These are phyloP conservation scores for Penicillium cosmopolitanum DNA, from an alignment of 495 filamentous ascomycete species.

Conservation along the genomic window DNA sequence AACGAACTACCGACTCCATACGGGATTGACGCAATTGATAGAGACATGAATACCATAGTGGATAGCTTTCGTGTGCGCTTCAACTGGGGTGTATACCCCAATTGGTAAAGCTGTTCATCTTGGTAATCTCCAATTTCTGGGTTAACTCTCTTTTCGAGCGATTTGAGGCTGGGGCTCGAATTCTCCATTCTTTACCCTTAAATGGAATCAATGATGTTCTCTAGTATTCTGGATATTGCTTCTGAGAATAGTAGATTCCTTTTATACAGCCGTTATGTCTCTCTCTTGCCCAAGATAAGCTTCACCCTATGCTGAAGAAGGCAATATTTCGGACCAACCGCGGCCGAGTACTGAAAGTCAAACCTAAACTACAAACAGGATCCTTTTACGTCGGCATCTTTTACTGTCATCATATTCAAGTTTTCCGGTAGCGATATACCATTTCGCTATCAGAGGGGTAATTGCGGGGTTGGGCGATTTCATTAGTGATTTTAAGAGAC, in stretches of 20 bases:
- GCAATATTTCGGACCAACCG: background rate
- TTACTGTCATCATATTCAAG: too few species aligned
- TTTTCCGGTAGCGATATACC: too few species aligned
- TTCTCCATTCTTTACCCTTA: background rate
- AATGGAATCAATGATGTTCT: background rate
- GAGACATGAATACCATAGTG: conserved; percentile 25
- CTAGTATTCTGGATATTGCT: background rate
- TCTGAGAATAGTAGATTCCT: background rate
- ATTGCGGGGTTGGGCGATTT: too few species aligned
- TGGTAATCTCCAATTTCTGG: conserved; percentile 5
- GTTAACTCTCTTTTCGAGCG: background rate
- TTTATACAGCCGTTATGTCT: background rate
- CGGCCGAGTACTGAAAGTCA: background rate
- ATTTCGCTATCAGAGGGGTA: too few species aligned
- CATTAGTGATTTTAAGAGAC: background rate
- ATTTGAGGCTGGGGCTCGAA: background rate
- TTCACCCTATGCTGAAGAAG: background rate
- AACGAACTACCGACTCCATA: conserved; percentile 43
- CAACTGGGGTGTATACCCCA: conserved; percentile 32
- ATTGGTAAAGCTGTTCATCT: conserved; percentile 22
- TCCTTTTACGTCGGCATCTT: too few species aligned
- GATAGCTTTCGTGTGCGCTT: conserved; percentile 23
- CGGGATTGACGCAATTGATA: conserved; percentile 39
- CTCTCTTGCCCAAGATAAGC: background rate
- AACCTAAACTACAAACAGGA: too few species aligned